Base-by-base conservation (phyloP, 2,329 filamentous ascomycete species). In the Penicillium aurantiogriseum region DNA sequence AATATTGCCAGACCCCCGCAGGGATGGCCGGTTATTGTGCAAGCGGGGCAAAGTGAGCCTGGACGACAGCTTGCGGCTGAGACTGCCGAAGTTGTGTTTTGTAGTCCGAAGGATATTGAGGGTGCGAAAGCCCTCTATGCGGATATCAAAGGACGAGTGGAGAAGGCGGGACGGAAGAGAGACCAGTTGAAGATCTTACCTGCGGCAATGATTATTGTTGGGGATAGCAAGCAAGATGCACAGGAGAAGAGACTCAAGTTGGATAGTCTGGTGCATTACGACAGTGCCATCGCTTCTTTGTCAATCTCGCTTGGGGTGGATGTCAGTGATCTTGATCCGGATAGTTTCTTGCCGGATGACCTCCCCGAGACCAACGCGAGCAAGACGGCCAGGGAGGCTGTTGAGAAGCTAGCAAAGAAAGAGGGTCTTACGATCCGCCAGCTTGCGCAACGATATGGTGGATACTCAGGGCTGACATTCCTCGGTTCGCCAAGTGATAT, bases 21-120 rank as follows among this genome's bases (percentile, higher is more conserved):
- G 59, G 81, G 81, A 0, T 83, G 80, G 80, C 81, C 81, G 0
- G 81, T 83, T 0, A 83, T 84, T 57, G 79, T 83, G 1, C 81
- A 83, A 55, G 81, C 81, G 2, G 81, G 81, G 0, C 80, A 83
- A 63, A 81, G 79, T 0, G 81, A 83, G 51, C 80, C 80, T 0
- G 81, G 81, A 0, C 69, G 74, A 29, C 80, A 83, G 59, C 68
- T 84, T 2, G 81, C 80, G 0, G 81, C 77, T 0, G 80, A 83
- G 69, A 83, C 81, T 11, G 81, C 81, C 0, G 81, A 83, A 56
- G 77, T 75, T 2, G 80, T 84, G 0, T 83, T 82, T 60, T 83
- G 81, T 62, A 78, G 79, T 27, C 80, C 80, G 1, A 69, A 71
- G 25, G 76, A 81, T 58, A 66, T 84, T 3, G 73, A 76, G 8